Base-by-base conservation (phyloP, 768 basidiomycete species). In the Amyloporia xantha region DNA sequence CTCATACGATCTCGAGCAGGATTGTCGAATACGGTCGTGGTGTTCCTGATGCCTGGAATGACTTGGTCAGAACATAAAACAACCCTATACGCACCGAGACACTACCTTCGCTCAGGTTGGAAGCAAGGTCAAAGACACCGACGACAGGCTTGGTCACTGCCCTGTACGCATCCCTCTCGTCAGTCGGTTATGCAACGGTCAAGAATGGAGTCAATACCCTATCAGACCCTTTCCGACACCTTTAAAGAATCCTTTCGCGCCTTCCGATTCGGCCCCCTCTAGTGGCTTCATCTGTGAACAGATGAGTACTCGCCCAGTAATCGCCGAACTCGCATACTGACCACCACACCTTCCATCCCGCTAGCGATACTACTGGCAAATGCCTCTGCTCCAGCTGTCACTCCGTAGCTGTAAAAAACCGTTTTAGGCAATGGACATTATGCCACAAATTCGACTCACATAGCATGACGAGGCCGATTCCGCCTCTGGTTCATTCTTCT, bases 221-320 rank as follows among this genome's bases (percentile, higher is more conserved):
- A 96, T 91, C 41, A 98, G 72, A 17, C 96, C 93, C 66, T 93
- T 95, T 21, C 96, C 96, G 25, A 99, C 81, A 10, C 96, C 96
- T 66, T 96, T 98, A 76, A 97, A 92, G 69, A 99, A 99, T 2
- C 96, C 96, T 23, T 90, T 70, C 0, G 95, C 94, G 11, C 96
- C 96, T 62, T 86, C 94, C 7, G 81, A 74, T 61, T 98, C 95
- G 1, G 96, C 96, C 4, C 96, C 96, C 67, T 98, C 94, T 39
- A 99, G 82, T 2, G 96, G 96, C 61, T 97, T 96, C 67, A 93
- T 85, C 94, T 95, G 54, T 23, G 41, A 19, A 36, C 11, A 41
- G 15, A 10, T 40, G 25, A 44, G 15, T 25, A 41, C 5, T 10
- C 42, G 15, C 41, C 35, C n/a, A n/a, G n/a, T n/a, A n/a, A n/a